Evolutionary conservation across 1,284 basidiomycete genomes (phyloP).

Genomic region (Austroboletus olivaceoglutinosus): DNA sequence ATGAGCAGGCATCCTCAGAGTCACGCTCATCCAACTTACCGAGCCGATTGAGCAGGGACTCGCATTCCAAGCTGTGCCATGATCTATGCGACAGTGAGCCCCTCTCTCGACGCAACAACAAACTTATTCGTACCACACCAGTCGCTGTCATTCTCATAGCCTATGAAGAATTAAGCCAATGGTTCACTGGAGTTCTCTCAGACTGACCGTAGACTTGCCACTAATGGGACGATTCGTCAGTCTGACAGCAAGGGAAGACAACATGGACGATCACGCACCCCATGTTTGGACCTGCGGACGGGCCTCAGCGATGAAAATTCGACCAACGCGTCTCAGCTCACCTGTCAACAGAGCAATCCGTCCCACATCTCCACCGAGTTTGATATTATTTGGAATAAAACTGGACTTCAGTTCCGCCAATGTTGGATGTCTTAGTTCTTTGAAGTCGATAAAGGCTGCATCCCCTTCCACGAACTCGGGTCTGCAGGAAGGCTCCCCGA

Average conservation of each 20-base stretch:
- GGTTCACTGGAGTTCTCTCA: neutral
- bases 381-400: slow-evolving; percentile 95
- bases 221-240: slow-evolving; percentile 36
- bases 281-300: slow-evolving; percentile 78
- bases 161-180: slow-evolving; percentile 35
- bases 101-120: neutral
- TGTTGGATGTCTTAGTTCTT: slow-evolving; percentile 84
- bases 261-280: slow-evolving; percentile 49
- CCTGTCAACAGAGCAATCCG: slow-evolving; percentile 91
- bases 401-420: slow-evolving; percentile 63
- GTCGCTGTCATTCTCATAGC: slow-evolving; percentile 96
- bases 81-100: slow-evolving; percentile 54
- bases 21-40: slow-evolving; percentile 42
- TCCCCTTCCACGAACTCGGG: slow-evolving; percentile 85
- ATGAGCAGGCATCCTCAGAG: neutral
- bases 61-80: slow-evolving; percentile 99
- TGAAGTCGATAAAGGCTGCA: slow-evolving; percentile 77
- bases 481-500: slow-evolving; percentile 91
- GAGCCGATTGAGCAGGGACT: slow-evolving; percentile 83
- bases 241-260: neutral
- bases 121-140: slow-evolving; percentile 61
- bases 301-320: neutral
- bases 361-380: slow-evolving; percentile 75
- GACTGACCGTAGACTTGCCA: slow-evolving; percentile 78
- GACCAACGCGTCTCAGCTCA: slow-evolving; percentile 28